These are phyloP conservation scores for Thermochaetoides thermophila DNA, from an alignment of 495 filamentous ascomycete species.

Conservation along the genomic window DNA sequence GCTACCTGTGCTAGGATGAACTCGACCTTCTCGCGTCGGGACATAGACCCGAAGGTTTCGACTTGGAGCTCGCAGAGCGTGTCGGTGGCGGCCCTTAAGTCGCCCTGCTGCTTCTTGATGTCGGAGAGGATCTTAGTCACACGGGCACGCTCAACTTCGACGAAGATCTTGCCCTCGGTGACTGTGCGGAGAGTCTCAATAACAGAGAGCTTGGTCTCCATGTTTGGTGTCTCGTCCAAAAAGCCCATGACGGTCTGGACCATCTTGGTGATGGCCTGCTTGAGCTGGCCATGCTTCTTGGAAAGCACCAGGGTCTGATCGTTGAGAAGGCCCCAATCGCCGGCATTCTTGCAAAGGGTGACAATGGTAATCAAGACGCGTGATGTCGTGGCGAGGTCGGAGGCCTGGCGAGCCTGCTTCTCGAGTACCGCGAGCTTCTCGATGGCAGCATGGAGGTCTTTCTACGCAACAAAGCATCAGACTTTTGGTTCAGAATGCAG, in stretches of 20 bases:
- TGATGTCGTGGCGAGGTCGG: constrained; percentile 88
- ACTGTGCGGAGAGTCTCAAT: constrained; percentile 93
- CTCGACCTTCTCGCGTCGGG: constrained; percentile 89
- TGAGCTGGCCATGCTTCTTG: constrained; percentile 99
- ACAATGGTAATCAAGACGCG: constrained; percentile 74
- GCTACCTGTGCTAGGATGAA: constrained; percentile 94
- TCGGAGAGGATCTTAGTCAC: constrained; percentile 88
- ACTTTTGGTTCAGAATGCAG: too few relatives aligned
- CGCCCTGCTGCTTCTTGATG: constrained; percentile 91
- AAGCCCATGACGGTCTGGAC: constrained; percentile 92
- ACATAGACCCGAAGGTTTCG: constrained; percentile 98
- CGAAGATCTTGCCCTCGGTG: constrained; percentile 98
- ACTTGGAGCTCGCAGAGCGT: constrained; percentile 95
- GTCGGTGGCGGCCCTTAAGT: constrained; percentile 77
- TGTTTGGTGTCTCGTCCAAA: constrained; percentile 59
- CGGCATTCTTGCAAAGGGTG: constrained; percentile 82
- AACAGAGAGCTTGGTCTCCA: constrained; percentile 77
- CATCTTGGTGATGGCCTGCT: constrained; percentile 97
- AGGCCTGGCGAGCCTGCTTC: constrained; percentile 95
- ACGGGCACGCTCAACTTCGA: constrained; percentile 93
- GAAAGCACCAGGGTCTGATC: constrained; percentile 91
- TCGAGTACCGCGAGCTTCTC: constrained; percentile 84
- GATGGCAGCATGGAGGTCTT: constrained; percentile 67
- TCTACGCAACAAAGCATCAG: too few relatives aligned
- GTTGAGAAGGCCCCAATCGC: constrained; percentile 85